These are phyloP conservation scores for Ophiostoma quercus DNA, from an alignment of 2,329 filamentous ascomycete genomes.

Conservation along the genomic window DNA sequence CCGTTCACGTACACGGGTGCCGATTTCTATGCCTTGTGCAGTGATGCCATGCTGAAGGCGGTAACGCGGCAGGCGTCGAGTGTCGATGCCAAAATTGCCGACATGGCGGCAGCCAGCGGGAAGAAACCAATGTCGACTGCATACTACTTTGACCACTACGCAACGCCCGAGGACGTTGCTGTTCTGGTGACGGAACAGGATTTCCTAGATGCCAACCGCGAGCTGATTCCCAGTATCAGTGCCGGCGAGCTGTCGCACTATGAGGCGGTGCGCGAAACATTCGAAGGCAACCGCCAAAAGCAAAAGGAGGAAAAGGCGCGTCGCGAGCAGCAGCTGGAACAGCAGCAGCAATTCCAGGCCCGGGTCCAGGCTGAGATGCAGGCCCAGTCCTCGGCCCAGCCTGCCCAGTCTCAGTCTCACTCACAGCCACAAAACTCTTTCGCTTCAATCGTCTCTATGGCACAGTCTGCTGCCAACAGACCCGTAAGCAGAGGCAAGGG, in stretches of 20 bases:
- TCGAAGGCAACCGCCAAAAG: slow-evolving; percentile 61
- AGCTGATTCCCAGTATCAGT: slow-evolving; percentile 90
- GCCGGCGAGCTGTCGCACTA: slow-evolving; percentile 90
- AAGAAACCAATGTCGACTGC: slow-evolving; percentile 66
- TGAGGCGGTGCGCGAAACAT: slow-evolving; percentile 72
- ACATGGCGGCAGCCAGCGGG: slow-evolving; percentile 49
- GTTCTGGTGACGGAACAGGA: slow-evolving; percentile 88
- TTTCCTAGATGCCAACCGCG: slow-evolving; percentile 72
- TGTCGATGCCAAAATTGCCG: slow-evolving; percentile 77
- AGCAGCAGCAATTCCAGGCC: slow-evolving; percentile 22
- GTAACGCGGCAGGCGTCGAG: slow-evolving; percentile 82
- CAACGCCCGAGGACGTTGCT: slow-evolving; percentile 72
- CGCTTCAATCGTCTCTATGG: not conserved
- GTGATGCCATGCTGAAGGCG: slow-evolving; percentile 97
- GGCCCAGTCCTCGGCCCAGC: not conserved
- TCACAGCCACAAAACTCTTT: not conserved
- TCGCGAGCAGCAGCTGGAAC: slow-evolving; percentile 34
- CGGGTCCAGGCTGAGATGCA: not conserved
- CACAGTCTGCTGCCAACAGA: not conserved
- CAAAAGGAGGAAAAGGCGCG: slow-evolving; percentile 31
- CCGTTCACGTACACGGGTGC: slow-evolving; percentile 97
- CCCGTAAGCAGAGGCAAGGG: slow-evolving; percentile 9
- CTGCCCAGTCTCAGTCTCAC: not conserved
- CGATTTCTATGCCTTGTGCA: slow-evolving; percentile 94
- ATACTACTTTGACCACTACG: slow-evolving; percentile 92